A percentile compares a stretch with the other conserved stretches of the same genome.
These are phyloP conservation scores for Eimeria maxima DNA, from an alignment of 169 alveolate genomes.

Conservation along the genomic window DNA sequence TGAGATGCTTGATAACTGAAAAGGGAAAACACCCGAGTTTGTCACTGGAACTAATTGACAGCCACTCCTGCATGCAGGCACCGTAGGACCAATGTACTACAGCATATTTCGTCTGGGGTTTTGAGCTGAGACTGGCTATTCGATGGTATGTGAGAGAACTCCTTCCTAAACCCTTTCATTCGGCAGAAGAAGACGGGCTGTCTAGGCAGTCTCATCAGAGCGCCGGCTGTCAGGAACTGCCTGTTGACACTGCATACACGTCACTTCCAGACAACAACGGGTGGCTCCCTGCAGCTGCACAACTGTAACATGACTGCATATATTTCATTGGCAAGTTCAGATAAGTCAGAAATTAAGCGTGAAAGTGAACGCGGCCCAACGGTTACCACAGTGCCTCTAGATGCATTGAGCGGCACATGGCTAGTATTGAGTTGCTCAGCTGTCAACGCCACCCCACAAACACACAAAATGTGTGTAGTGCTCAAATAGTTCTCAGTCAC, in stretches of 20 bases:
- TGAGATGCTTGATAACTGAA: background rate
- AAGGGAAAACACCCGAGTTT: background rate
- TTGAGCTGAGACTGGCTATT: background rate
- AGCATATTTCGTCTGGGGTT: background rate
- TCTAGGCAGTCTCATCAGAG: background rate
- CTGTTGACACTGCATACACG: background rate
- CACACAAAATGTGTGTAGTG: background rate
- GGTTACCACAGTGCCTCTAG: background rate
- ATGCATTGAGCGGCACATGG: background rate
- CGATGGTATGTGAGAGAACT: background rate
- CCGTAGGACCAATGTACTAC: background rate
- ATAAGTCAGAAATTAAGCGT: background rate
- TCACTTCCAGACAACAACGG: background rate
- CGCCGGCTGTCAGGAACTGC: background rate
- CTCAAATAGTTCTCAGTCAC: background rate
- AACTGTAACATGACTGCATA: background rate
- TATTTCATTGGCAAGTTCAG: background rate
- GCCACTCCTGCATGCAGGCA: background rate
- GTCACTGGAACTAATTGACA: background rate
- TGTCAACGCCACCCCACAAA: background rate
- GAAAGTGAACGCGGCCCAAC: background rate
- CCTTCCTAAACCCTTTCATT: background rate
- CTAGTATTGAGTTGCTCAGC: background rate
- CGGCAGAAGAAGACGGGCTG: background rate
- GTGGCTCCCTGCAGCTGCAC: background rate